Percentiles rank a stretch among this genome's conserved stretches.
These are phyloP conservation scores for Fusarium xyrophilum DNA, from an alignment of 2,329 filamentous ascomycete genomes.

Conservation along the genomic window DNA sequence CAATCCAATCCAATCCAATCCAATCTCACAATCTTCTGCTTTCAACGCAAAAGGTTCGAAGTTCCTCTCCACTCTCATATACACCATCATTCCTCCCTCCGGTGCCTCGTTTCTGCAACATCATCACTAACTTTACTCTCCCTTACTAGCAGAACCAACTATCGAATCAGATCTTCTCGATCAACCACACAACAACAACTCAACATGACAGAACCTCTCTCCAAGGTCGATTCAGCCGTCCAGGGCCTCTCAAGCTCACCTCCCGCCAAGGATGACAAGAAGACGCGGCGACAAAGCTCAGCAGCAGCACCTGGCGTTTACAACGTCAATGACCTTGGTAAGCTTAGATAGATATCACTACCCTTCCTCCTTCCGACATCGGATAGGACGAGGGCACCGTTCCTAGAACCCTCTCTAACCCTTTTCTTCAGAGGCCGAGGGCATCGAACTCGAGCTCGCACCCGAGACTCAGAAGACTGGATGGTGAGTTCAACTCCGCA, in stretches of 20 bases:
- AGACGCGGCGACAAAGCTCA: slow-evolving; percentile 76
- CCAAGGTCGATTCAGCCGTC: slow-evolving; percentile 91
- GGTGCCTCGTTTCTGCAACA: neutral
- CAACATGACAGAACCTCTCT: slow-evolving; percentile 63
- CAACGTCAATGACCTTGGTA: slow-evolving; percentile 88
- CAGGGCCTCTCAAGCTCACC: slow-evolving; percentile 76
- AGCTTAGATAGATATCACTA: slow-evolving; percentile 44
- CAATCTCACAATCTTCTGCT: slow-evolving; percentile 34
- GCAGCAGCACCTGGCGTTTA: slow-evolving; percentile 68
- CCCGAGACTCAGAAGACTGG: slow-evolving; percentile 86
- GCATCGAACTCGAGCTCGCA: slow-evolving; percentile 74
- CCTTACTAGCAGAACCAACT: slow-evolving; percentile 23
- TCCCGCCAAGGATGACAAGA: slow-evolving; percentile 62
- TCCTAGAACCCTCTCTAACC: slow-evolving; percentile 26
- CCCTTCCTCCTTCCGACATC: slow-evolving; percentile 18
- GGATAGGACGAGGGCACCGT: neutral
- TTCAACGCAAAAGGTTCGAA: slow-evolving; percentile 37
- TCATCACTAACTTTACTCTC: slow-evolving; percentile 14
- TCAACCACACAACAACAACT: slow-evolving; percentile 32
- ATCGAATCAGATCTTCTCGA: slow-evolving; percentile 32
- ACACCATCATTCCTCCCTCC: neutral
- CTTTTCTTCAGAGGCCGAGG: slow-evolving; percentile 69
- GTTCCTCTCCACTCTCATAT: neutral
- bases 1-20: slow-evolving; percentile 25
- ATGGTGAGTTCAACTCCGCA: slow-evolving; percentile 67